Base-by-base conservation (phyloP, 495 filamentous ascomycete species). In the Neurospora sp. region DNA sequence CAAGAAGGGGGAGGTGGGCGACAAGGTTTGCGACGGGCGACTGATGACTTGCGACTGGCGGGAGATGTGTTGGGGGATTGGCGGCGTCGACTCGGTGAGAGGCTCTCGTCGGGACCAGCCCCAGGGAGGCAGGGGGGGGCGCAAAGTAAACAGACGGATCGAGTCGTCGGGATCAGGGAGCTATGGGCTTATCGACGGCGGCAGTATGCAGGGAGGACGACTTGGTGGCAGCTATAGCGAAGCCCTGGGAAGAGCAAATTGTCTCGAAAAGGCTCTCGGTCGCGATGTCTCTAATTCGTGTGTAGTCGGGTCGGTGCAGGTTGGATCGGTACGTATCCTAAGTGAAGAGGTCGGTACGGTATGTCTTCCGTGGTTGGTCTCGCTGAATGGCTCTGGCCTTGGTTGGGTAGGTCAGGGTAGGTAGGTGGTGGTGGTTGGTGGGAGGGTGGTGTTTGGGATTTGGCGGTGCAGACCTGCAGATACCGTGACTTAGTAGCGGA, bases 291-390 rank as follows among this genome's bases (percentile, higher is more conserved):
- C 54, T 18, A 16, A 14, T 66, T 23, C 39, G 70, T 48, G 38
- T 71, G 42, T 31, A 71, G 70, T 71, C 70, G 70, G 39, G 70
- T 23, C 16, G 70, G 39, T 54, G 35, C 70, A 42, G 70, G 70
- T 54, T 54, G 39, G 7, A 35, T 66, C 54, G 54, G 54, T 66
- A 66, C 54, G 54, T 66, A 66, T 66, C 54, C 54, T 66, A 66
- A 66, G 54, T 66, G 54, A 66, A 66, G 54, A 66, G 54, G 54
- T 66, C 27, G 54, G 54, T 35, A 37, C 23, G 27, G 3, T 66
- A 66, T 66, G 54, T 37, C 54, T 66, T 66, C 12, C 7, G 54
- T 35, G 54, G 18, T 23, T 48, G n/a, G 9, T 48, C 44, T 48
- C n/a, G n/a, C n/a, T 48, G 44, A 20, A 10, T 48, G 44, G 54